phyloP scores from a whole-genome alignment of 805 yeast species.

The Saturnispora sekii region DNA sequence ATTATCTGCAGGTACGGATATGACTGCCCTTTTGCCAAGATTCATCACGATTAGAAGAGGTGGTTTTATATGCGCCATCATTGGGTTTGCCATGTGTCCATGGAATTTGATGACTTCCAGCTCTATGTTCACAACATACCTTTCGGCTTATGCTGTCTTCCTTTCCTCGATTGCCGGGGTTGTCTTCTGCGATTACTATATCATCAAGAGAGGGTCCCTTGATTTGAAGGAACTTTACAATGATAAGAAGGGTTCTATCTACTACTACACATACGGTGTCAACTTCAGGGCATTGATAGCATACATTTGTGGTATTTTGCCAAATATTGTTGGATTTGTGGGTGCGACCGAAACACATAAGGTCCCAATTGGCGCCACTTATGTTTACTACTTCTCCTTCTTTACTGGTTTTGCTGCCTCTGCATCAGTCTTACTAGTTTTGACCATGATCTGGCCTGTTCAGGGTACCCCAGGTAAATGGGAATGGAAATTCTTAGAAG shows the following conservation, averaged over 20 bases:
- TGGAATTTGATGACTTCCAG: slow-evolving; percentile 71
- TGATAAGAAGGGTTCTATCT: slow-evolving; percentile 34
- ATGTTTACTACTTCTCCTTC: slow-evolving; percentile 64
- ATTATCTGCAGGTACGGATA: slow-evolving; percentile 63
- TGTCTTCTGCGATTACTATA: slow-evolving; percentile 54
- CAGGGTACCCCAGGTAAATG: slow-evolving; percentile 36
- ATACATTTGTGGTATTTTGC: slow-evolving; percentile 68
- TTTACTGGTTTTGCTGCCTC: slow-evolving; percentile 65
- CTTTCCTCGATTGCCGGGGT: slow-evolving; percentile 78
- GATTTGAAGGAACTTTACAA: slow-evolving; percentile 56
- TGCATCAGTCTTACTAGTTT: slow-evolving; percentile 40
- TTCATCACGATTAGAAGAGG: slow-evolving; percentile 72
- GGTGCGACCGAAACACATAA: slow-evolving; percentile 63
- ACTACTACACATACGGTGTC: slow-evolving; percentile 57
- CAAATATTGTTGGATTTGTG: slow-evolving; percentile 81
- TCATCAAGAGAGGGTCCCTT: slow-evolving; percentile 66
- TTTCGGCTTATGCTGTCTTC: slow-evolving; percentile 76
- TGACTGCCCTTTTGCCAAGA: slow-evolving; percentile 55
- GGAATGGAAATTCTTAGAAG: slow-evolving; percentile 53
- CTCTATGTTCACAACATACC: slow-evolving; percentile 66
- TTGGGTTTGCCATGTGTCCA: slow-evolving; percentile 69
- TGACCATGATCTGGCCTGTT: slow-evolving; percentile 44
- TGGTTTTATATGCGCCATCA: slow-evolving; percentile 62
- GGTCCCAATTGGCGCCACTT: slow-evolving; percentile 72
- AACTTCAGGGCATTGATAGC: slow-evolving; percentile 84